A percentile compares a stretch with the other conserved stretches of the same genome.
phyloP scores from a whole-genome alignment of 2,329 filamentous ascomycete species.

The Xylaria sp. region DNA sequence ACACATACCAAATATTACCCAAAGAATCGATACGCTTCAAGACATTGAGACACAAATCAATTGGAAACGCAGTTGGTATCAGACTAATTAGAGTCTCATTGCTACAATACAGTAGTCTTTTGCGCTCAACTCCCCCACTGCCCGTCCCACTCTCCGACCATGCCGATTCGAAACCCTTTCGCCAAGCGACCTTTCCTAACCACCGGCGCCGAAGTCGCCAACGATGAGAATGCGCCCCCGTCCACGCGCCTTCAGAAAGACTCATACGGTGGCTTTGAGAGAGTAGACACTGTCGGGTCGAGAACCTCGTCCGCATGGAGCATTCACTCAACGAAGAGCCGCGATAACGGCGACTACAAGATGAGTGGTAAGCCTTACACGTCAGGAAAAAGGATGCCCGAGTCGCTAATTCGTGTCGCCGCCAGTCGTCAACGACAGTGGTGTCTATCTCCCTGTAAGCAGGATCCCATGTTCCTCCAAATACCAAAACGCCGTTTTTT shows the following conservation, averaged over 20 bases:
- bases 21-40: conserved; percentile 29
- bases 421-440: conserved; percentile 93
- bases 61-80: background rate
- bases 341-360: conserved; percentile 78
- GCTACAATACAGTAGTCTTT: conserved; percentile 14
- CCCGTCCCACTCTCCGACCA: conserved; percentile 37
- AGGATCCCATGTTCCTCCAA: conserved; percentile 11
- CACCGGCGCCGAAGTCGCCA: conserved; percentile 53
- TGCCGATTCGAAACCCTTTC: conserved; percentile 74
- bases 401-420: conserved; percentile 35
- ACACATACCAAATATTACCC: conserved; percentile 1
- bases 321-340: conserved; percentile 67
- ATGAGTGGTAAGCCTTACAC: conserved; percentile 73
- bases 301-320: conserved; percentile 70
- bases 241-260: conserved; percentile 51
- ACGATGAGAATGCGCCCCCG: conserved; percentile 65
- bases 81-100: conserved; percentile 22
- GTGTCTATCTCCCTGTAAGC: conserved; percentile 89
- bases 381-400: conserved; percentile 3
- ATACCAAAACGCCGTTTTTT: conserved; percentile 34
- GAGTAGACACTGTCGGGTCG: conserved; percentile 70
- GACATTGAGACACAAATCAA: conserved; percentile 28
- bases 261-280: conserved; percentile 65
- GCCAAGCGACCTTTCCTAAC: conserved; percentile 61
- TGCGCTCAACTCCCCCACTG: conserved; percentile 4